phyloP scores from a whole-genome alignment of 495 filamentous ascomycete species.

The Lasiosphaeriaceae sp. region DNA sequence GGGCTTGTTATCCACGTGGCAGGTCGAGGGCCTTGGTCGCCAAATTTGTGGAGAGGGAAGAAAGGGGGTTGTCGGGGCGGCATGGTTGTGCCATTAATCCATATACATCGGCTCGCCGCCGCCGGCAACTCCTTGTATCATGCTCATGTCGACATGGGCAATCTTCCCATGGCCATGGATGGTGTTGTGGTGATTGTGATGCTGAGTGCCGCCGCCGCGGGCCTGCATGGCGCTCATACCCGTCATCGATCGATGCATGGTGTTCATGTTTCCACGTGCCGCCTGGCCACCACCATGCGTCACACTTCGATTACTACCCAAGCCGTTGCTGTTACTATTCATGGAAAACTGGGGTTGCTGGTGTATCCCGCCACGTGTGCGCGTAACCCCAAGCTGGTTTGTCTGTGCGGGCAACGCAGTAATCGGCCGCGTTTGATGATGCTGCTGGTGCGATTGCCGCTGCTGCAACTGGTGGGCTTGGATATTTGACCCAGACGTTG shows the following conservation, averaged over 20 bases:
- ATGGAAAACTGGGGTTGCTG: background rate
- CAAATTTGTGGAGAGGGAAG: background rate
- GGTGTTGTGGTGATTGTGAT: background rate
- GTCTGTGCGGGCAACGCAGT: slow-evolving; percentile 10
- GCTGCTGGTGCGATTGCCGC: slow-evolving; percentile 1
- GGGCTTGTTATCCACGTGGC: too few species aligned
- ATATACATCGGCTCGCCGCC: slow-evolving; percentile 41
- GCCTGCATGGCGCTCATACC: background rate
- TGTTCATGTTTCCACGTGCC: background rate
- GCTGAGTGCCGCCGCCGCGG: background rate
- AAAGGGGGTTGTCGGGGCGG: background rate
- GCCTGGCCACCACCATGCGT: background rate
- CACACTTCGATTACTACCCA: background rate
- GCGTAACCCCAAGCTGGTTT: background rate
- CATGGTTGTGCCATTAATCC: slow-evolving; percentile 18
- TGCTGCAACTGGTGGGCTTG: background rate
- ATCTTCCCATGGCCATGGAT: background rate
- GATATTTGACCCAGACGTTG: background rate
- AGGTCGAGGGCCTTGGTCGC: too few species aligned
- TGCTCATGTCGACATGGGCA: slow-evolving; percentile 21
- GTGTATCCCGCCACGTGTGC: background rate
- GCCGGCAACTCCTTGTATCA: slow-evolving; percentile 32
- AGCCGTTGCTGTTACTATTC: background rate
- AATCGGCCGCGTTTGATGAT: slow-evolving; percentile 13
- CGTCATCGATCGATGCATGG: background rate